A percentile compares a stretch with the other conserved stretches of the same genome.
Evolutionary conservation across 164 flowering plant species (phyloP).

Genomic region (Nymphaea colorata): DNA sequence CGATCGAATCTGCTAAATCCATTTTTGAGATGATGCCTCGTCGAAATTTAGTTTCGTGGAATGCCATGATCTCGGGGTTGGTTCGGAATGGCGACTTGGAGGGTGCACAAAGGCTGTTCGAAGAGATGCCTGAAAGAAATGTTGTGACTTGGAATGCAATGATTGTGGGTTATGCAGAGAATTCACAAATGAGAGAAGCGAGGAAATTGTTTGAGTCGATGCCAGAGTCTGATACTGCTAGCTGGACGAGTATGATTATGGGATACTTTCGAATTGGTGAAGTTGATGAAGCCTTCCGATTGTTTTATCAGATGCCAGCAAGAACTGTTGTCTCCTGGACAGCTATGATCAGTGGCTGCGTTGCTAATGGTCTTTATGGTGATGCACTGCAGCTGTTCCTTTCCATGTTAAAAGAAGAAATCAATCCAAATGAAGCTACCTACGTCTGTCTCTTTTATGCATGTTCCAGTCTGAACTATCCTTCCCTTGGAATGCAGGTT

Average conservation of each 20-base stretch:
- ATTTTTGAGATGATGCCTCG: constrained; percentile 42
- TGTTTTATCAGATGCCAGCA: constrained; percentile 41
- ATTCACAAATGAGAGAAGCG: constrained; percentile 32
- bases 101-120: constrained; percentile 33
- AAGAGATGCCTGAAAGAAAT: constrained; percentile 27
- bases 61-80: constrained; percentile 45
- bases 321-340: constrained; percentile 63
- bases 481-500: constrained; percentile 37
- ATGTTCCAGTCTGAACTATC: constrained; percentile 33
- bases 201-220: constrained; percentile 34
- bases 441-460: constrained; percentile 45
- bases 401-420: constrained; percentile 16
- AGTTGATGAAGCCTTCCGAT: constrained; percentile 30
- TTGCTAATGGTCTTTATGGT: constrained; percentile 40
- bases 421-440: constrained; percentile 38
- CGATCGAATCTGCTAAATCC: constrained; percentile 13
- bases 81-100: constrained; percentile 33
- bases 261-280: constrained; percentile 50
- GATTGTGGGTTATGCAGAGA: constrained; percentile 37
- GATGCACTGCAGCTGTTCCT: constrained; percentile 35
- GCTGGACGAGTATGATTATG: constrained; percentile 51
- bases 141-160: constrained; percentile 37
- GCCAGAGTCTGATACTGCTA: constrained; percentile 32
- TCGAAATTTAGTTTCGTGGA: constrained; percentile 46
- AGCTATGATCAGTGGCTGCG: constrained; percentile 59